Evolutionary conservation across 2,329 filamentous ascomycete genomes (phyloP).

Genomic region (Hirsutella thompsonii): DNA sequence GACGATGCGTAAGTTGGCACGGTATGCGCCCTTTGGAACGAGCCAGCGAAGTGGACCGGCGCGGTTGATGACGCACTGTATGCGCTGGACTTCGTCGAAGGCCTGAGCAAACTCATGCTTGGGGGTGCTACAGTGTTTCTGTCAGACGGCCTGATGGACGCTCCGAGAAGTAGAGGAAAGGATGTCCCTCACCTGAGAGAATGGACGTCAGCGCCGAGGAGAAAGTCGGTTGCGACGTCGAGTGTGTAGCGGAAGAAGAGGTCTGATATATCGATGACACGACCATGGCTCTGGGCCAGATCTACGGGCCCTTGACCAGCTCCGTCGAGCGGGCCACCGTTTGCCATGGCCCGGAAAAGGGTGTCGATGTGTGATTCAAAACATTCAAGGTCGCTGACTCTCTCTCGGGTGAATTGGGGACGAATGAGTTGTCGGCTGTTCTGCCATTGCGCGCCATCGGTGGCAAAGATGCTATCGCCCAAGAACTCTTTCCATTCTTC

Average conservation of each 20-base stretch:
- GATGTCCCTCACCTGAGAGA: slow-evolving; percentile 32
- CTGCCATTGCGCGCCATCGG: slow-evolving; percentile 71
- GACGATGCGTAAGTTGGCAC: slow-evolving; percentile 50
- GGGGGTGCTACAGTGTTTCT: slow-evolving; percentile 28
- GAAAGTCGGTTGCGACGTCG: slow-evolving; percentile 76
- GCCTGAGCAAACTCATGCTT: slow-evolving; percentile 63
- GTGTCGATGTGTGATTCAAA: slow-evolving; percentile 70
- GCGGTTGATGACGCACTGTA: slow-evolving; percentile 56
- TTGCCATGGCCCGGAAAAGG: slow-evolving; percentile 55
- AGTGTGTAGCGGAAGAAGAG: slow-evolving; percentile 78
- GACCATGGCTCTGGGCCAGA: slow-evolving; percentile 45
- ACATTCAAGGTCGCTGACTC: slow-evolving; percentile 66
- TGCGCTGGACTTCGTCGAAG: slow-evolving; percentile 64
- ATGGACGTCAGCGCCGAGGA: slow-evolving; percentile 65
- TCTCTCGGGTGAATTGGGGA: slow-evolving; percentile 77
- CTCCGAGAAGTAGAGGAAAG: not conserved
- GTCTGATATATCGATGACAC: slow-evolving; percentile 55
- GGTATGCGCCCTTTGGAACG: slow-evolving; percentile 53
- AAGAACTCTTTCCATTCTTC: slow-evolving; percentile 63
- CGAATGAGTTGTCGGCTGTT: slow-evolving; percentile 68
- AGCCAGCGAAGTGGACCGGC: slow-evolving; percentile 49
- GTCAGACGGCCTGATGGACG: not conserved
- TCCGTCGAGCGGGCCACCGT: slow-evolving; percentile 42
- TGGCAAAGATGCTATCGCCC: slow-evolving; percentile 63
- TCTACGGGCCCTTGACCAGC: slow-evolving; percentile 49